Percentiles rank a stretch among this genome's conserved stretches.
These are phyloP conservation scores for Fraxinus paxiana DNA, from an alignment of 305 asterid genomes.

Conservation along the genomic window DNA sequence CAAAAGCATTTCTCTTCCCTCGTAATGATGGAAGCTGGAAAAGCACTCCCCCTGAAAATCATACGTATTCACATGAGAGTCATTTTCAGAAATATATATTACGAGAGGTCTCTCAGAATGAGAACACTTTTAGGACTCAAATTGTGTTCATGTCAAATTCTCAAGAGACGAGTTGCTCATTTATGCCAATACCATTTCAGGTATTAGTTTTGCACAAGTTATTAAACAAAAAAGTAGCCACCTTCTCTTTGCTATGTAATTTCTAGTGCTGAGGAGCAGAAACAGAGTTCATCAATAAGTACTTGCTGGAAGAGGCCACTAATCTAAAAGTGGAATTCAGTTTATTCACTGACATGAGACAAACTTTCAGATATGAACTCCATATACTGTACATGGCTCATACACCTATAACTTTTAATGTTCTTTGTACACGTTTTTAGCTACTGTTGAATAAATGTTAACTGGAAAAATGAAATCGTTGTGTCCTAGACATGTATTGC, in stretches of 20 bases:
- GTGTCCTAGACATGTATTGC: background rate
- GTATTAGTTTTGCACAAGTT: background rate
- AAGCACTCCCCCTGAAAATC: conserved; percentile 69
- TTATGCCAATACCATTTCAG: background rate
- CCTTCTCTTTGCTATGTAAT: background rate
- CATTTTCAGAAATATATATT: background rate
- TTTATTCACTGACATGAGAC: background rate
- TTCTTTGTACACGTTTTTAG: background rate
- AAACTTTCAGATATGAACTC: background rate
- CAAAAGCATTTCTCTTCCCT: conserved; percentile 69
- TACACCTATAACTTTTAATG: background rate
- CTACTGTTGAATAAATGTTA: background rate
- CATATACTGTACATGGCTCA: background rate
- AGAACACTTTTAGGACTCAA: background rate
- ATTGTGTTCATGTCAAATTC: background rate
- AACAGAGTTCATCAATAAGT: background rate
- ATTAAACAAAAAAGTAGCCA: background rate
- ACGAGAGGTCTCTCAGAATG: background rate
- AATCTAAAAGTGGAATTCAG: background rate
- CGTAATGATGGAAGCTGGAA: conserved; percentile 57
- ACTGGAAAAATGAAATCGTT: background rate
- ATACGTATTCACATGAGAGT: conserved; percentile 4
- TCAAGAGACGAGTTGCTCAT: background rate
- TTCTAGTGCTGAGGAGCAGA: background rate
- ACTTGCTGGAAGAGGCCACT: background rate